phyloP scores from a whole-genome alignment of 2,329 filamentous ascomycete species.

The Fusarium stilboides region DNA sequence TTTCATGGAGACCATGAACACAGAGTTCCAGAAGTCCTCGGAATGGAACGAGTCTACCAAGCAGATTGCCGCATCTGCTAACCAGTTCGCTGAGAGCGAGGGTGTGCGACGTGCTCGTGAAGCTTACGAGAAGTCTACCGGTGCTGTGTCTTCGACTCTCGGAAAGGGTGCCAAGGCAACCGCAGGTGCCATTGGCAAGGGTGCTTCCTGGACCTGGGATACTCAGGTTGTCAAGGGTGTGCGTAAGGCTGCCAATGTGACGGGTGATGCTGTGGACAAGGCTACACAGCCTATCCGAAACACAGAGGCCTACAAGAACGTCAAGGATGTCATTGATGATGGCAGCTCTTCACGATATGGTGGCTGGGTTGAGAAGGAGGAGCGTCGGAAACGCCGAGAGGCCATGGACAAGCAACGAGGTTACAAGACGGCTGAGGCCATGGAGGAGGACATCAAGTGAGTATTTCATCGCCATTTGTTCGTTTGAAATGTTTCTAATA shows the following conservation, averaged over 20 bases:
- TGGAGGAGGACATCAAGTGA: slow-evolving; percentile 91
- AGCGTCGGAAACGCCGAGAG: slow-evolving; percentile 85
- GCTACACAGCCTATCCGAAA: slow-evolving; percentile 94
- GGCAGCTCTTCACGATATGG: slow-evolving; percentile 96
- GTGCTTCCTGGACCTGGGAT: slow-evolving; percentile 97
- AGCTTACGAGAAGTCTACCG: slow-evolving; percentile 89
- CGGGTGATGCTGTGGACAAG: slow-evolving; percentile 90
- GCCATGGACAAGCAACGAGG: slow-evolving; percentile 75
- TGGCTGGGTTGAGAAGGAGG: slow-evolving; percentile 97
- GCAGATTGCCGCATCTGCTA: slow-evolving; percentile 87
- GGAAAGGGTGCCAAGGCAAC: slow-evolving; percentile 87
- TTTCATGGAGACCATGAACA: slow-evolving; percentile 95
- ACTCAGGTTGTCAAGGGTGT: slow-evolving; percentile 93
- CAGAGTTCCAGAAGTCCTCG: slow-evolving; percentile 95
- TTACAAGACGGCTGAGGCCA: slow-evolving; percentile 66
- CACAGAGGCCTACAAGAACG: slow-evolving; percentile 93
- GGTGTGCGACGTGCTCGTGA: slow-evolving; percentile 87
- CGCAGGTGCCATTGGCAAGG: slow-evolving; percentile 88
- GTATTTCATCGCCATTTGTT: slow-evolving; percentile 55
- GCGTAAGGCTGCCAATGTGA: slow-evolving; percentile 86
- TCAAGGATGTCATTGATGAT: slow-evolving; percentile 97
- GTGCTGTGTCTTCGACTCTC: slow-evolving; percentile 84
- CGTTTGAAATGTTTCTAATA: slow-evolving; percentile 50
- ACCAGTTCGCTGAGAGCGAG: slow-evolving; percentile 94
- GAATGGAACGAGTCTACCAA: slow-evolving; percentile 99